These are phyloP conservation scores for Dillenia suffruticosa DNA, from an alignment of 164 flowering plant species.

Conservation along the genomic window DNA sequence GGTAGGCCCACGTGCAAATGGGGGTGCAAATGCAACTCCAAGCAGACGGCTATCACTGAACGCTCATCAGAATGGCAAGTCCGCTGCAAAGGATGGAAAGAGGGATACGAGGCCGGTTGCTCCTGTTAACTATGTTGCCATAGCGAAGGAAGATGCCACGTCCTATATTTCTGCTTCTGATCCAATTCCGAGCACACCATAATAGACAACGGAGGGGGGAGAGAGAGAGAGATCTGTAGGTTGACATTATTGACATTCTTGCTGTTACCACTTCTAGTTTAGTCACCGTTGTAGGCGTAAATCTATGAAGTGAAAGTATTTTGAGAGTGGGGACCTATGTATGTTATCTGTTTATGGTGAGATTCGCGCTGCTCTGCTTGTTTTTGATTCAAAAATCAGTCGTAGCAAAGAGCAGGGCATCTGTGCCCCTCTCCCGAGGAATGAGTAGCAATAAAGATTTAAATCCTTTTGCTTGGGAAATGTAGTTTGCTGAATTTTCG, in stretches of 20 bases:
- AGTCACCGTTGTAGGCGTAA: slow-evolving; percentile 16
- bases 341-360: no score
- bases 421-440: no score
- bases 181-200: slow-evolving; percentile 59
- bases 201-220: slow-evolving; percentile 4
- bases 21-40: slow-evolving; percentile 73
- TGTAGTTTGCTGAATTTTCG: no score
- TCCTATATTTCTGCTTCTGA: slow-evolving; percentile 67
- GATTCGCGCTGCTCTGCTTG: no score
- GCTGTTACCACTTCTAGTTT: slow-evolving; percentile 4
- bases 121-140: slow-evolving; percentile 73
- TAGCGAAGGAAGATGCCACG: slow-evolving; percentile 76
- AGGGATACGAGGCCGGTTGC: slow-evolving; percentile 60
- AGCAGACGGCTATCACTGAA: slow-evolving; percentile 72
- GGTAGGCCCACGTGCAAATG: slow-evolving; percentile 74
- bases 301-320: slow-evolving; percentile 2
- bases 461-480: no score
- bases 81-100: slow-evolving; percentile 61
- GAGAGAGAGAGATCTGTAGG: slow-evolving; percentile 14
- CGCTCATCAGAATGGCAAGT: slow-evolving; percentile 60
- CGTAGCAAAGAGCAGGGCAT: no score
- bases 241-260: neutral
- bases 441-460: no score
- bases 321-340: slow-evolving; percentile 2
- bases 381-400: no score